Evolutionary conservation across 257 asterid species (phyloP).

Genomic region (Nicotiana attenuata): DNA sequence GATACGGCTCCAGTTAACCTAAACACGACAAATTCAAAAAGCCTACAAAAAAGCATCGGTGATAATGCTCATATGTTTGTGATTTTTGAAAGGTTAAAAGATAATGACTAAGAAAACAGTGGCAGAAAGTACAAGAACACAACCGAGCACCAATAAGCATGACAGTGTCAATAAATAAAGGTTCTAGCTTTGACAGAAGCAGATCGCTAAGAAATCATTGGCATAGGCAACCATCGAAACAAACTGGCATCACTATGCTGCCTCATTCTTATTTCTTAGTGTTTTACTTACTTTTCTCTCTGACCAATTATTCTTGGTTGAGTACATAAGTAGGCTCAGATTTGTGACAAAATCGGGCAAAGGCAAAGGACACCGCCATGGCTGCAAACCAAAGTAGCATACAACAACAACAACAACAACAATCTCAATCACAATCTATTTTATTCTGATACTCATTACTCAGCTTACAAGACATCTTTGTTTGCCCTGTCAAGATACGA

Average conservation of each 20-base stretch:
- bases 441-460: not conserved
- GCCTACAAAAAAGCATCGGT: not conserved
- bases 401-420: not conserved
- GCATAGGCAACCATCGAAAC: not conserved
- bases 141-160: too few relatives aligned
- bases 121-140: too few relatives aligned
- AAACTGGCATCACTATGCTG: not conserved
- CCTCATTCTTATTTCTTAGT: not conserved
- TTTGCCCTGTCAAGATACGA: not conserved
- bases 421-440: not conserved
- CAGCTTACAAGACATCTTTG: not conserved
- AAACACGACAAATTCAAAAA: not conserved
- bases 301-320: not conserved
- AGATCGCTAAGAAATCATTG: not conserved
- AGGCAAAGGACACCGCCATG: not conserved
- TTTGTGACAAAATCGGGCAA: not conserved
- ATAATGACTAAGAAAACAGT: not conserved
- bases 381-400: slow-evolving; percentile 4
- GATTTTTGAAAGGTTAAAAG: not conserved
- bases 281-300: not conserved
- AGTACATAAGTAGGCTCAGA: not conserved
- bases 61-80: not conserved
- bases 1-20: not conserved
- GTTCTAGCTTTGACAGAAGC: not conserved
- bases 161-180: not conserved